Conservation (phyloP, 371 early-diverging fungal species). For the Mortierella sp. region DNA sequence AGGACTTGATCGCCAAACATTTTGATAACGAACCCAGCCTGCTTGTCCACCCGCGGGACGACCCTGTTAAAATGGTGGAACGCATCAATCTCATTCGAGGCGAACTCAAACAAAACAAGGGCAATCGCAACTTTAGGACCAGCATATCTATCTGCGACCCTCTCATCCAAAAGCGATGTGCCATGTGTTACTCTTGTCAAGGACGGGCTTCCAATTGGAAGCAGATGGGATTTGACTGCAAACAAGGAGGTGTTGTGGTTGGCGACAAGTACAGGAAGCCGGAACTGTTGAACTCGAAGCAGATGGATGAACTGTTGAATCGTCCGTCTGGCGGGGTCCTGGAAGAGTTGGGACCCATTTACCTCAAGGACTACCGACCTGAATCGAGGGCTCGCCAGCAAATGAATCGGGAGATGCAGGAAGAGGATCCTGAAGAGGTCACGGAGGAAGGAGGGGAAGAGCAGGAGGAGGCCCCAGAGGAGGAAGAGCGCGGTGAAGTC, state of each 20-base stretch:
- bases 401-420: slow-evolving; percentile 8
- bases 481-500: background rate
- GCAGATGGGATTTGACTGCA: slow-evolving; percentile 69
- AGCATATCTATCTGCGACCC: slow-evolving; percentile 51
- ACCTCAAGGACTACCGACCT: slow-evolving; percentile 35
- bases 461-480: slow-evolving; percentile 6
- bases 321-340: slow-evolving; percentile 36
- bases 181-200: slow-evolving; percentile 68
- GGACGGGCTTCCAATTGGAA: slow-evolving; percentile 68
- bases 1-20: slow-evolving; percentile 71
- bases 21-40: slow-evolving; percentile 63
- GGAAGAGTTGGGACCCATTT: slow-evolving; percentile 18
- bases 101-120: slow-evolving; percentile 57
- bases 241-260: slow-evolving; percentile 50
- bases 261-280: slow-evolving; percentile 53
- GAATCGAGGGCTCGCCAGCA: slow-evolving; percentile 27
- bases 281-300: slow-evolving; percentile 38
- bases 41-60: slow-evolving; percentile 24
- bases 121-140: slow-evolving; percentile 59
- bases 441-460: slow-evolving; percentile 6
- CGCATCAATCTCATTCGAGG: slow-evolving; percentile 66
- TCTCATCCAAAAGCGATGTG: slow-evolving; percentile 56
- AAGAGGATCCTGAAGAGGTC: slow-evolving; percentile 2
- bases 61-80: slow-evolving; percentile 63
- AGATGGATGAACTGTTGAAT: slow-evolving; percentile 52